phyloP scores from a whole-genome alignment of 2,329 filamentous ascomycete species.

The Penicillium decumbens region DNA sequence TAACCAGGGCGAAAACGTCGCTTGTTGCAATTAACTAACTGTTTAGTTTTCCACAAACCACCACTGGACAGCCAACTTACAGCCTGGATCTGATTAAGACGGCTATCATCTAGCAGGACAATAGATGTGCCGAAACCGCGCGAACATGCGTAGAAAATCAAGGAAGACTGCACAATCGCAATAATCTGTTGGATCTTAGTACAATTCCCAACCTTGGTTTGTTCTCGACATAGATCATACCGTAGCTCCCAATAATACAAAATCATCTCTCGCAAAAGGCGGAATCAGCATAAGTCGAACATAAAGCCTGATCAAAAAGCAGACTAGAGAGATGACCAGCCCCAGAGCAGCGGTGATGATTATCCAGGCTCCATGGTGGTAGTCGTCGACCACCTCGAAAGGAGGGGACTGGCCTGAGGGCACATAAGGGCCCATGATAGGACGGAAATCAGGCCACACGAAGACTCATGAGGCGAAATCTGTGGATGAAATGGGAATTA shows the following conservation, averaged over 20 bases:
- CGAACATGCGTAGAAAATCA: conserved; percentile 30
- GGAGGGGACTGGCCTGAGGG: conserved; percentile 35
- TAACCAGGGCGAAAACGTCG: conserved; percentile 44
- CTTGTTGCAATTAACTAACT: conserved; percentile 31
- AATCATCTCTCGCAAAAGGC: conserved; percentile 35
- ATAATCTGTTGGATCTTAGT: conserved; percentile 17
- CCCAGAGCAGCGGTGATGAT: conserved; percentile 39
- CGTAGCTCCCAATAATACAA: conserved; percentile 31
- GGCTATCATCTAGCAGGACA: conserved; percentile 20
- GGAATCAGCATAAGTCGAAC: conserved; percentile 33
- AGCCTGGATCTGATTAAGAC: conserved; percentile 26
- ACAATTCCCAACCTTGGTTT: neutral
- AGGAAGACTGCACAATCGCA: conserved; percentile 29
- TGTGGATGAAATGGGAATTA: neutral
- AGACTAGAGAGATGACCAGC: conserved; percentile 33
- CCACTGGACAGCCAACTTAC: conserved; percentile 16
- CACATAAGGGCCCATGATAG: conserved; percentile 29
- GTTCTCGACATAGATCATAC: conserved; percentile 19
- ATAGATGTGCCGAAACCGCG: conserved; percentile 35
- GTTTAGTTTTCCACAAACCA: conserved; percentile 1
- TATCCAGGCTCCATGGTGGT: conserved; percentile 39
- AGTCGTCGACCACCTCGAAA: conserved; percentile 37
- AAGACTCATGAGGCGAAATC: neutral
- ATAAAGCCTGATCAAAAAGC: conserved; percentile 36
- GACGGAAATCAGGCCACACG: neutral